These are phyloP conservation scores for Paecilomyces formosus DNA, from an alignment of 2,329 filamentous ascomycete species.

Conservation along the genomic window DNA sequence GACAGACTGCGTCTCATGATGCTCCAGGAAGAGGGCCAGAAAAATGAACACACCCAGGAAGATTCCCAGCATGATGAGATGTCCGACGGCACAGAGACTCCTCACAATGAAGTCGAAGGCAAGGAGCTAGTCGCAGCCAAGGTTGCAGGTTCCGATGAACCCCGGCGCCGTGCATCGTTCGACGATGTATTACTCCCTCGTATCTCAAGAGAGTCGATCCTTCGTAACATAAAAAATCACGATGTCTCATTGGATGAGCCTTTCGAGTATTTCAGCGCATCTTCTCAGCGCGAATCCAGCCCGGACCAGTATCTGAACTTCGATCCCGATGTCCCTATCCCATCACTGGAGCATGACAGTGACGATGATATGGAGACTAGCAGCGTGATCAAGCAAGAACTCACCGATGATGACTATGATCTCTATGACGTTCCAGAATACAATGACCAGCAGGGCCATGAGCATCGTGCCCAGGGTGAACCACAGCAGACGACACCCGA, in stretches of 20 bases:
- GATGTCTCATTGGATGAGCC: constrained; percentile 55
- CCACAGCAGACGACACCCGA: constrained; percentile 27
- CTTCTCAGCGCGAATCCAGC: constrained; percentile 52
- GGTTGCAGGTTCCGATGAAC: constrained; percentile 43
- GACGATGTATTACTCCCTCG: constrained; percentile 60
- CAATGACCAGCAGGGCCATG: constrained; percentile 45
- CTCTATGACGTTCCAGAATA: constrained; percentile 62
- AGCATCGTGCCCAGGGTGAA: constrained; percentile 19
- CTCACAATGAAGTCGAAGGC: constrained; percentile 13
- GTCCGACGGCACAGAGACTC: neutral
- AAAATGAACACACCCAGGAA: constrained; percentile 1
- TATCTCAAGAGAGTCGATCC: constrained; percentile 89
- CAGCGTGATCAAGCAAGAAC: constrained; percentile 61
- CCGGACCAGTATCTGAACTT: constrained; percentile 54
- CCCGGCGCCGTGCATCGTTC: constrained; percentile 38
- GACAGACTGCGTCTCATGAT: constrained; percentile 85
- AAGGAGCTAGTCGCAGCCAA: constrained; percentile 15
- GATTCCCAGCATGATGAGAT: neutral
- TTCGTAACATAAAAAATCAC: constrained; percentile 72
- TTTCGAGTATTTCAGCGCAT: constrained; percentile 46
- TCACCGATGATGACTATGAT: constrained; percentile 47
- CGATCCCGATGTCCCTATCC: constrained; percentile 85
- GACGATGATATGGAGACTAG: constrained; percentile 42
- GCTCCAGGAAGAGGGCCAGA: constrained; percentile 36
- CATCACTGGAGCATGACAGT: constrained; percentile 66